phyloP scores from a whole-genome alignment of 2,329 filamentous ascomycete species.

The Fusarium sp. region DNA sequence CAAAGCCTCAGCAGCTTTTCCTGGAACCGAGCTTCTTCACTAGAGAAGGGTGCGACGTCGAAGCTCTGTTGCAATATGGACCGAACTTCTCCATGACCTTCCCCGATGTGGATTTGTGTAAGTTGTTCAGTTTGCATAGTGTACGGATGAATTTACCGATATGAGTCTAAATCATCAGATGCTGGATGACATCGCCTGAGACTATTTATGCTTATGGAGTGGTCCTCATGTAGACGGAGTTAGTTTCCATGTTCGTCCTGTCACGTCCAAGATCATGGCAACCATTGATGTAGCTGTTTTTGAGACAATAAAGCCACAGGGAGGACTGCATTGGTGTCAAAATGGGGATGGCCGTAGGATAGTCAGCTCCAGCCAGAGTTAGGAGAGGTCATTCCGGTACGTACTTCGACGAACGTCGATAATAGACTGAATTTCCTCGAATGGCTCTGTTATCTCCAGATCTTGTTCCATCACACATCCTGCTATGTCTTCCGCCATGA shows the following conservation, averaged over 20 bases:
- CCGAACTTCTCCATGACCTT: conserved; percentile 1
- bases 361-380: not conserved
- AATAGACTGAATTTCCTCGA: not conserved
- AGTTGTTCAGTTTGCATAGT: conserved; percentile 20
- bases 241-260: rapidly evolving
- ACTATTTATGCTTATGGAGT: not conserved
- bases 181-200: not conserved
- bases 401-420: not conserved
- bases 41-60: conserved; percentile 57
- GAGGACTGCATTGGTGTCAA: not conserved
- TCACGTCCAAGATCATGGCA: rapidly evolving
- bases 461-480: too few species aligned
- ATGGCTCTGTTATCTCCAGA: too few species aligned
- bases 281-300: rapidly evolving
- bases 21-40: conserved; percentile 33
- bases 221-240: rapidly evolving
- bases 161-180: rapidly evolving
- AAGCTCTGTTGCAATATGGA: conserved; percentile 54
- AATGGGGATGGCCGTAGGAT: not conserved
- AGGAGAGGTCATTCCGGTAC: not conserved
- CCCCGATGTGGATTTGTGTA: conserved; percentile 36
- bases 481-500: not conserved
- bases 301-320: not conserved
- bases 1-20: conserved; percentile 37
- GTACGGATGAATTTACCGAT: rapidly evolving